These are phyloP conservation scores for Nicotiana noctiflora DNA, from an alignment of 257 asterid species.

Conservation along the genomic window DNA sequence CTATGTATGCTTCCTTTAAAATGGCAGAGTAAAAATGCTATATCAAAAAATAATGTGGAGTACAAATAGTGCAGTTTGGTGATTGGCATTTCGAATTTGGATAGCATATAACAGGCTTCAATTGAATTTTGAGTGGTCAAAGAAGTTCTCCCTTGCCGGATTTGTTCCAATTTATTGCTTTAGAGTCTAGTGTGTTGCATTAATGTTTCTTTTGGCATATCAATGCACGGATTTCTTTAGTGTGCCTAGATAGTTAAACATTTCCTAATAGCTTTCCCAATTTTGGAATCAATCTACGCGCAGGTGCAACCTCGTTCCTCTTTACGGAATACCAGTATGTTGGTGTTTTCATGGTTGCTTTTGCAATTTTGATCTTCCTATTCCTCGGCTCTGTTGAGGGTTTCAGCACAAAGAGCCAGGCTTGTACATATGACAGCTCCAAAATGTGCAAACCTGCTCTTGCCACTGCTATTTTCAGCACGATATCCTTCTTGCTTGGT, in stretches of 20 bases:
- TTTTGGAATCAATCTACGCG: conserved; percentile 3
- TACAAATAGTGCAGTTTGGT: background rate
- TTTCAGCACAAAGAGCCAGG: conserved; percentile 49
- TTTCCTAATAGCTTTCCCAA: background rate
- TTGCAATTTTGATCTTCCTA: conserved; percentile 60
- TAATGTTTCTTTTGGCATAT: background rate
- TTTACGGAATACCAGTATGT: conserved; percentile 67
- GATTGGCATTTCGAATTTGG: background rate
- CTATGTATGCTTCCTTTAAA: background rate
- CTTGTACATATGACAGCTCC: conserved; percentile 54
- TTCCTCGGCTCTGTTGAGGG: conserved; percentile 90
- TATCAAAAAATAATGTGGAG: too few relatives aligned
- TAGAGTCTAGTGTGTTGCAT: background rate
- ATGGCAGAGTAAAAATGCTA: background rate
- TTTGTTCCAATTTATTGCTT: background rate
- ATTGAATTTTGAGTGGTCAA: background rate
- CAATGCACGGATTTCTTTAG: background rate
- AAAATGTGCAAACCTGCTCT: conserved; percentile 73
- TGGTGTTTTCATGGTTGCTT: conserved; percentile 73
- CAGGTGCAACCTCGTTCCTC: conserved; percentile 83
- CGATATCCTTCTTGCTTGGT: conserved; percentile 67
- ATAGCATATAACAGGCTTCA: background rate
- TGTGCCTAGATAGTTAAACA: background rate
- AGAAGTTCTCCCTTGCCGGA: background rate
- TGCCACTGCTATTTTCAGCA: conserved; percentile 71